Conservation (phyloP, 768 basidiomycete genomes). For the Clavulina sp. region DNA sequence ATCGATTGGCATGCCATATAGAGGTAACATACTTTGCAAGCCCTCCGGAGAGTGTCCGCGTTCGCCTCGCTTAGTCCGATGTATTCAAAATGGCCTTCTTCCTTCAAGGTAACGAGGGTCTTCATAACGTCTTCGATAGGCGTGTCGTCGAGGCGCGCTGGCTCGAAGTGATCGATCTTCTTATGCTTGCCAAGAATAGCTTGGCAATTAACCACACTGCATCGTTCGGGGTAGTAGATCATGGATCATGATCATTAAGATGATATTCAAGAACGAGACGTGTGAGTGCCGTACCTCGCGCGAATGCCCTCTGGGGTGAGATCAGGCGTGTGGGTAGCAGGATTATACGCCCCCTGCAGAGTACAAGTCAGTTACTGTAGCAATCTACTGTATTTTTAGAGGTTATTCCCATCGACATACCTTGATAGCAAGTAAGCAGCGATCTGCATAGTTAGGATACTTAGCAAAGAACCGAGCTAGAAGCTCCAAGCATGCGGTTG, state of each 20-base stretch:
- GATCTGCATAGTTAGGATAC: conserved; percentile 17
- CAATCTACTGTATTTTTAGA: background rate
- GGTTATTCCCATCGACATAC: conserved; percentile 16
- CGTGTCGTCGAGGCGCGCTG: conserved; percentile 31
- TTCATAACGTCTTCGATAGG: conserved; percentile 26
- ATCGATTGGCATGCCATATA: background rate
- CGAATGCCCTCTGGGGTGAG: background rate
- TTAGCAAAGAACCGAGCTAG: conserved; percentile 23
- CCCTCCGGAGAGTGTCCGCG: conserved; percentile 12
- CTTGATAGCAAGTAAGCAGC: conserved; percentile 23
- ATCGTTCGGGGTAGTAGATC: conserved; percentile 16
- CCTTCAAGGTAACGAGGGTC: conserved; percentile 26
- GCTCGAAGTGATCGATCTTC: conserved; percentile 43
- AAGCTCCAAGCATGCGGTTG: conserved; percentile 19
- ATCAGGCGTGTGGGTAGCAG: background rate
- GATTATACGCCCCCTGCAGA: background rate
- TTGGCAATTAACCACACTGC: conserved; percentile 29
- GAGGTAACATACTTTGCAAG: conserved; percentile 20
- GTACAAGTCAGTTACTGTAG: background rate
- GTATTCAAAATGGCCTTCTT: conserved; percentile 35
- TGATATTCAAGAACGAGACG: background rate
- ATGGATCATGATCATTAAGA: background rate
- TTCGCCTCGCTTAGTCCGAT: conserved; percentile 2
- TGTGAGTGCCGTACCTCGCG: background rate
- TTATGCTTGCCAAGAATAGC: conserved; percentile 13